Percentiles rank a stretch among this genome's conserved stretches.
Conservation (phyloP, 108 stramenopile species). For the Nitzschia sp. region DNA sequence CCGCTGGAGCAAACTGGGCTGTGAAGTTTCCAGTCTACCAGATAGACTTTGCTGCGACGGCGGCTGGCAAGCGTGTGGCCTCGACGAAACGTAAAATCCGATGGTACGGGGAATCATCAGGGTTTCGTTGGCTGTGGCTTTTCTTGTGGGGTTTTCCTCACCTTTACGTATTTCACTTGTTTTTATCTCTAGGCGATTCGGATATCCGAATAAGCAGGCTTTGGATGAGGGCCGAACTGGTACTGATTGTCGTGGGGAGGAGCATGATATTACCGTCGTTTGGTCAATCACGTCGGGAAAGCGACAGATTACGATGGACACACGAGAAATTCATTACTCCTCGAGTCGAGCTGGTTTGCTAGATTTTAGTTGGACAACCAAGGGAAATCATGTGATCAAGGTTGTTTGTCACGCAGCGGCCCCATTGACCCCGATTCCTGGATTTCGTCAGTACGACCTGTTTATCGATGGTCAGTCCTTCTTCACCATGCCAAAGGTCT, state of each 20-base stretch:
- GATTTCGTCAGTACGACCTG: constrained; percentile 85
- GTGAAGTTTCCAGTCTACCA: constrained; percentile 43
- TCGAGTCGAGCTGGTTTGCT: constrained; percentile 54
- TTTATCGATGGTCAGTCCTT: constrained; percentile 82
- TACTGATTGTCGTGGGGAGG: constrained; percentile 87
- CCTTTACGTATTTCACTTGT: neutral
- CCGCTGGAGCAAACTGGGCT: neutral
- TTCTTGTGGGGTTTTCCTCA: neutral
- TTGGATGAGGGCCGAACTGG: constrained; percentile 73
- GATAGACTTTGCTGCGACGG: constrained; percentile 68
- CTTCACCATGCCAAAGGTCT: constrained; percentile 82
- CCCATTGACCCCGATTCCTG: constrained; percentile 54
- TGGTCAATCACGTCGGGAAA: constrained; percentile 90
- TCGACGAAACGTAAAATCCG: constrained; percentile 60
- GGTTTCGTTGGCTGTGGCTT: neutral
- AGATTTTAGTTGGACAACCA: constrained; percentile 51
- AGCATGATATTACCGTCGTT: constrained; percentile 84
- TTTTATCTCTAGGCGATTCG: constrained; percentile 64
- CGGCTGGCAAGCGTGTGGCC: constrained; percentile 65
- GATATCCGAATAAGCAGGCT: constrained; percentile 80
- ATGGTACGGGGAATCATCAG: constrained; percentile 52
- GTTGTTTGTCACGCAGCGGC: constrained; percentile 59
- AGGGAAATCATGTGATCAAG: constrained; percentile 58
- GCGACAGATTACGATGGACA: constrained; percentile 70
- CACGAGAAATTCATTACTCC: constrained; percentile 74